phyloP scores from a whole-genome alignment of 305 asterid genomes.

The Solanum aculeatissimum region DNA sequence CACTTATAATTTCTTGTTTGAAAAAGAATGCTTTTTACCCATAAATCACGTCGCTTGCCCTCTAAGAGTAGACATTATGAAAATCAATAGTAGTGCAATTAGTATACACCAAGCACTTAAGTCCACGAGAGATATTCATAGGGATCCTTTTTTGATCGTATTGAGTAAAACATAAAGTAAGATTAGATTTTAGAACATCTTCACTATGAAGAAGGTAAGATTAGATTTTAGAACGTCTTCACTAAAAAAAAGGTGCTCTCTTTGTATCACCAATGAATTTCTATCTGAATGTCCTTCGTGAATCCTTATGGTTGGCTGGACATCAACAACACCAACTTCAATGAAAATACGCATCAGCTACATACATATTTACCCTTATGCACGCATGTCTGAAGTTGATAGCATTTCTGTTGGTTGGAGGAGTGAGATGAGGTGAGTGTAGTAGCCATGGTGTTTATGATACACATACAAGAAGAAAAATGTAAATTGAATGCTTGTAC shows the following conservation, averaged over 20 bases:
- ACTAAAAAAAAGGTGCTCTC: not conserved
- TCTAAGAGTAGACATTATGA: not conserved
- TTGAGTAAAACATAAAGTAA: not conserved
- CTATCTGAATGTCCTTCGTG: not conserved
- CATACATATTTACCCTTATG: not conserved
- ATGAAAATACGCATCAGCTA: not conserved
- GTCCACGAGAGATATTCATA: not conserved
- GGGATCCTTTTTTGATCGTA: not conserved
- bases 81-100: not conserved
- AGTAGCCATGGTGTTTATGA: not conserved
- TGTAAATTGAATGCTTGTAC: not conserved
- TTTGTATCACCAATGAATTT: not conserved
- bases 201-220: not conserved
- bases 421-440: not conserved
- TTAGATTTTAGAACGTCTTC: not conserved
- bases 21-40: not conserved
- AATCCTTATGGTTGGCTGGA: not conserved
- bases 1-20: not conserved
- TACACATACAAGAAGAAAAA: not conserved
- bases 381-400: not conserved
- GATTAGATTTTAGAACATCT: not conserved
- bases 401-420: not conserved
- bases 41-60: not conserved
- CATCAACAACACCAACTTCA: not conserved
- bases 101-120: not conserved